Base-by-base conservation (phyloP, 129 eudicot genomes). In the Deinandra increscens region DNA sequence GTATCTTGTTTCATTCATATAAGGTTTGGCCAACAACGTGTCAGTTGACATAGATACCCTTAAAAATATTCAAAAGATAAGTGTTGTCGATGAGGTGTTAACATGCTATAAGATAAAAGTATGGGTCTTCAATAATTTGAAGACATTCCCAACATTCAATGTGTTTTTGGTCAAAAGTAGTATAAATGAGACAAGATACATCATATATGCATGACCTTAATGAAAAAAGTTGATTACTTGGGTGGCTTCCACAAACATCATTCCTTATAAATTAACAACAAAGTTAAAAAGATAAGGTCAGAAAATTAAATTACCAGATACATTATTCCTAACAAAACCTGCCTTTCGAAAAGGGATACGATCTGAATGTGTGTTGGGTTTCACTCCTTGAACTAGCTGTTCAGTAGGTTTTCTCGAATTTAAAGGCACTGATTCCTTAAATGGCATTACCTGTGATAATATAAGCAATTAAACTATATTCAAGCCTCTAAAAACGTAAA, bases 301-400 rank as follows among this genome's bases (percentile, higher is more conserved):
- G 12, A 66, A 68, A 64, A 75, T 20, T 14, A 68, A 4, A 70
- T 75, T 86, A 89, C 96, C 96, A 71, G 85, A 75, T 64, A 64
- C 68, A 62, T 60, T 56, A 74, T 70, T 89, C 72, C 91, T 83
- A 49, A 22, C 61, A 69, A 31, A 65, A 58, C 83, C 87, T 29
- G 83, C 74, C 76, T 92, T 84, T 70, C 85, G 86, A 72, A 58
- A 58, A 31, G 77, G 77, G 80, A 77, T 83, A 60, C 71, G 86
- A 33, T 89, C 91, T 63, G 70, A 43, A 72, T 81, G 60, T 60
- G 84, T 48, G 72, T 69, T 70, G 38, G 70, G 17, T 68, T 79
- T 86, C 66, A 42, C 38, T 29, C 56, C 87, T 71, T 84, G 84
- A 54, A 78, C 82, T 68, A 44, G 74, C 31, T 78, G 80, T 60